Percentiles rank a stretch among this genome's conserved stretches.
phyloP scores from a whole-genome alignment of 2,329 filamentous ascomycete genomes.

The Botryotinia narcissicola region DNA sequence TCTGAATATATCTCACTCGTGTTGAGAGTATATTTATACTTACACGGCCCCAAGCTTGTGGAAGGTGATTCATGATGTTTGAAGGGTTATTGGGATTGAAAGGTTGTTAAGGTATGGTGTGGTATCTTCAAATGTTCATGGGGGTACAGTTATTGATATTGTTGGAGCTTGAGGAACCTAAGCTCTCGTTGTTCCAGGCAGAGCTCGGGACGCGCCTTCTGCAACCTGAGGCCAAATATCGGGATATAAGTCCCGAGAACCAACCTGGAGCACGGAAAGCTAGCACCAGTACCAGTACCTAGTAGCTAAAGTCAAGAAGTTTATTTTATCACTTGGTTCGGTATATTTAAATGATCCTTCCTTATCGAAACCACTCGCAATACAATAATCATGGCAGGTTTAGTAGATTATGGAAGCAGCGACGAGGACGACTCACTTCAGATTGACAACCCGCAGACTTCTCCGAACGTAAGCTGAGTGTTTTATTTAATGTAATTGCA shows the following conservation, averaged over 20 bases:
- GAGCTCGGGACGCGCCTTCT: constrained; percentile 21
- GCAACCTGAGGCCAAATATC: constrained; percentile 17
- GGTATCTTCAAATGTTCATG: constrained; percentile 19
- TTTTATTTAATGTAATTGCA: background rate
- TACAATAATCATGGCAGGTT: constrained; percentile 34
- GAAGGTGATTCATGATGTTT: constrained; percentile 64
- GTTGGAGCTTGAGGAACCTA: constrained; percentile 20
- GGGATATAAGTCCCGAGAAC: background rate
- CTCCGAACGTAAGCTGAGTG: constrained; percentile 27
- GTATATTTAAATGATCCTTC: background rate
- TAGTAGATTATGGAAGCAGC: constrained; percentile 43
- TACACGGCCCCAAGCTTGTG: constrained; percentile 71
- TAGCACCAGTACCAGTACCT: background rate
- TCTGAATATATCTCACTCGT: constrained; percentile 20
- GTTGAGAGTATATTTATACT: constrained; percentile 37
- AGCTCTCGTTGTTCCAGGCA: constrained; percentile 21
- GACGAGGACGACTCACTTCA: constrained; percentile 39
- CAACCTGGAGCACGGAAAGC: background rate
- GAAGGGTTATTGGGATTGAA: background rate
- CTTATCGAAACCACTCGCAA: background rate
- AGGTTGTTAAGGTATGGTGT: constrained; percentile 2
- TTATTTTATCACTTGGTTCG: background rate
- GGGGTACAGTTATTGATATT: constrained; percentile 7
- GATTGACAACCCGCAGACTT: constrained; percentile 23
- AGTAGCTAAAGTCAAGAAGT: background rate